Conservation (phyloP, 257 asterid genomes). For the Solanum tacnaense region DNA sequence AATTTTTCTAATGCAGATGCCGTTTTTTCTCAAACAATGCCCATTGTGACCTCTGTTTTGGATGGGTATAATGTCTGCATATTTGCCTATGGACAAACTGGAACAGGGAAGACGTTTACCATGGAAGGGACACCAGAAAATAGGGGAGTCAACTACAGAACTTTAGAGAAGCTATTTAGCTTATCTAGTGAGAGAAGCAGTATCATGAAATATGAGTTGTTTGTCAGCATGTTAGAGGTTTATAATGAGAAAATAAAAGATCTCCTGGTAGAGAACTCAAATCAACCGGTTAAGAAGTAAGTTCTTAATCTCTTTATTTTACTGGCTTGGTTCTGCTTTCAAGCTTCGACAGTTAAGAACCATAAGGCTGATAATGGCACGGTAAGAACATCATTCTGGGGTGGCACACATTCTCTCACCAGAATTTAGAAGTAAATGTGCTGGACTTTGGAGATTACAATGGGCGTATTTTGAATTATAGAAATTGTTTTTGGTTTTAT, state of each 20-base stretch:
- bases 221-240: conserved; percentile 94
- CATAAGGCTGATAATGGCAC: background rate
- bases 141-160: conserved; percentile 87
- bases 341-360: background rate
- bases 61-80: conserved; percentile 95
- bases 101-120: conserved; percentile 69
- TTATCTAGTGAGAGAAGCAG: conserved; percentile 56
- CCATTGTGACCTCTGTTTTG: conserved; percentile 83
- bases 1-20: conserved; percentile 42
- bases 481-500: background rate
- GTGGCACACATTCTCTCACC: background rate
- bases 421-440: background rate
- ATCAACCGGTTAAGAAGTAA: conserved; percentile 78
- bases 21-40: conserved; percentile 65
- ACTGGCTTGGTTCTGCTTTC: background rate
- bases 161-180: conserved; percentile 74
- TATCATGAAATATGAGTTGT: conserved; percentile 56
- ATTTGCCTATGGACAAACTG: conserved; percentile 94
- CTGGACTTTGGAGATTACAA: background rate
- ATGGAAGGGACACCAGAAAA: conserved; percentile 95
- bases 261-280: conserved; percentile 68
- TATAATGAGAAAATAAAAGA: conserved; percentile 96
- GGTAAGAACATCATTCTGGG: background rate
- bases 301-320: conserved; percentile 12
- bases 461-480: background rate